These are phyloP conservation scores for Jamesozyma rosinii DNA, from an alignment of 805 yeast species.

Conservation along the genomic window DNA sequence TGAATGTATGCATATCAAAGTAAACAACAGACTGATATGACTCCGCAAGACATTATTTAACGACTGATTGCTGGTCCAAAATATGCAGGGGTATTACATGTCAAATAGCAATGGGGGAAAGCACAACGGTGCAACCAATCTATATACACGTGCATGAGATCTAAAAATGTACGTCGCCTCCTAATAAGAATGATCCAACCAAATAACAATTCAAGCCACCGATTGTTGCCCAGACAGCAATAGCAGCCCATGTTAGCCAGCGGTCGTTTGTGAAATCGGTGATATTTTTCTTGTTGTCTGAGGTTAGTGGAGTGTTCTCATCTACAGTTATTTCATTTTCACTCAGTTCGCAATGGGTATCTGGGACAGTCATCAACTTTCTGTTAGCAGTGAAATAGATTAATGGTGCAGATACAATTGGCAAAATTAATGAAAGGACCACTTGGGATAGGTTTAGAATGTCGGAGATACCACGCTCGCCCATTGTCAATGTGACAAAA, in stretches of 20 bases:
- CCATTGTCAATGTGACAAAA: slow-evolving; percentile 59
- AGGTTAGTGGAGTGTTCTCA: slow-evolving; percentile 25
- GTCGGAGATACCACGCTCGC: slow-evolving; percentile 70
- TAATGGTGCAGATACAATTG: slow-evolving; percentile 82
- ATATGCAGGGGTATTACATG: too few species aligned
- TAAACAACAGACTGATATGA: too few species aligned
- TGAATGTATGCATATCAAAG: too few species aligned
- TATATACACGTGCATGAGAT: too few species aligned
- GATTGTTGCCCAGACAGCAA: slow-evolving; percentile 60
- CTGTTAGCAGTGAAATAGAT: slow-evolving; percentile 70
- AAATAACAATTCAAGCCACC: slow-evolving; percentile 64
- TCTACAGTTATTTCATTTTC: slow-evolving; percentile 9
- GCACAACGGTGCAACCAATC: too few species aligned
- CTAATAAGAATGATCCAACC: slow-evolving; percentile 41
- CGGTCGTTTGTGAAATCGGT: slow-evolving; percentile 66
- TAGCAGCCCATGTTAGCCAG: slow-evolving; percentile 43
- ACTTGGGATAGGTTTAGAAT: slow-evolving; percentile 79
- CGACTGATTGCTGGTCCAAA: too few species aligned
- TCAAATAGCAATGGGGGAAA: too few species aligned
- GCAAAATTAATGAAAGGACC: slow-evolving; percentile 67
- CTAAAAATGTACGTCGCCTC: slow-evolving; percentile 43
- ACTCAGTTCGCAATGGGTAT: slow-evolving; percentile 16
- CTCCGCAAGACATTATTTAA: too few species aligned
- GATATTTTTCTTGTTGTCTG: slow-evolving; percentile 18
- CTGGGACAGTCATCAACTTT: slow-evolving; percentile 51